Evolutionary conservation across 176 grass and related monocot genomes (phyloP), one percentile per base, ranked within the genome.

Genomic region (Tuctoria greenei): DNA sequence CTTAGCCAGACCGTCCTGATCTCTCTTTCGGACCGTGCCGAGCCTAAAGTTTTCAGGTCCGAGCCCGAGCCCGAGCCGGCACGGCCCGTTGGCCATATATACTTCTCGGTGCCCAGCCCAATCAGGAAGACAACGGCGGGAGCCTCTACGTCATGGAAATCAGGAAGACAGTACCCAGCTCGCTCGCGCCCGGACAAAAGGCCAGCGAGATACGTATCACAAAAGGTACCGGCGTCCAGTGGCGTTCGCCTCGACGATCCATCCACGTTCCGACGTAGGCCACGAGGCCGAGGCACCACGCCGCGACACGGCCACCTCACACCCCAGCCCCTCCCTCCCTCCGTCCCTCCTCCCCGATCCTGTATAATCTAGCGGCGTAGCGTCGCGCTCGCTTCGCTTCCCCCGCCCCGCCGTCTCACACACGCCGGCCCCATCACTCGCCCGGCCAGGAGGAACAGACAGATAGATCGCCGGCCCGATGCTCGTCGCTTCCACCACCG

Each of bases 391-490:
- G 8, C 52, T 52, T 23, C 2, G n/a, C 8, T 56, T 56, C n/a
- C 52, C n/a, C 20, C n/a, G n/a, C 52, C n/a, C 20, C n/a, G n/a
- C 20, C 10, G 49, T 17, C 49, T 51, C 45, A 13, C 41, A 44
- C 42, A 10, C 49, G 20, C 55, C 55, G 17, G 20, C 55, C 55
- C 12, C 21, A 25, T 9, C 41, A 8, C 66, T 67, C 38, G 11
- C 8, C 20, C 5, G n/a, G n/a, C n/a, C n/a, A n/a, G n/a, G n/a
- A 16, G 1, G 1, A n/a, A n/a, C n/a, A n/a, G n/a, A n/a, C n/a
- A n/a, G 21, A 50, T 11, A 40, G 49, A 45, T 74, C 71, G 39
- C 38, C 36, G 46, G 7, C 64, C 1, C 72, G 31, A 82, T 82
- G 80, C 66, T 64, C 17, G 66, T 64, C 13, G 44, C 64, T 1